Conservation (phyloP, 345 rosid species). For the Zanthoxylum bungeanum region DNA sequence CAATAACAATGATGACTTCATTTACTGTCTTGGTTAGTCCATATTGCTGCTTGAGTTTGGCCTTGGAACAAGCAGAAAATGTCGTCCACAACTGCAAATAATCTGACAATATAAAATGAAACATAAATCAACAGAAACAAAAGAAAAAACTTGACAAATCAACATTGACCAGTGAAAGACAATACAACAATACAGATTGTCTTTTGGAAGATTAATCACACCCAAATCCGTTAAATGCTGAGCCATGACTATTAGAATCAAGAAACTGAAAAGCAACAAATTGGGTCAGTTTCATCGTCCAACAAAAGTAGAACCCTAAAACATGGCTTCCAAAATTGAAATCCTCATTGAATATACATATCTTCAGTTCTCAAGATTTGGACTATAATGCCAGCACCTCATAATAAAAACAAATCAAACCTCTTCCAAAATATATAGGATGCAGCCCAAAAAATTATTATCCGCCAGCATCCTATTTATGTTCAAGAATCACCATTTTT, state of each 20-base stretch:
- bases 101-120: slow-evolving; percentile 34
- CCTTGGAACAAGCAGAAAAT: slow-evolving; percentile 97
- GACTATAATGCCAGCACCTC: background rate
- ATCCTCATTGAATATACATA: no score
- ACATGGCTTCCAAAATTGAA: background rate
- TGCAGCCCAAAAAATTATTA: no score
- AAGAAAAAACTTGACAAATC: no score
- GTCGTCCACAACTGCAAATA: slow-evolving; percentile 88
- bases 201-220: background rate
- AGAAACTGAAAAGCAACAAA: background rate
- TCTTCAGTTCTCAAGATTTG: no score
- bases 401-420: background rate
- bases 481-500: no score
- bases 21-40: slow-evolving; percentile 84
- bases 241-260: background rate
- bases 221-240: background rate
- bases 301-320: background rate
- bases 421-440: no score
- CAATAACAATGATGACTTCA: slow-evolving; percentile 82
- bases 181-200: no score
- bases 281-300: background rate
- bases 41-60: slow-evolving; percentile 93
- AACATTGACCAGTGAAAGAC: no score
- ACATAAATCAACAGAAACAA: no score
- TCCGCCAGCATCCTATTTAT: no score